A percentile compares a stretch with the other conserved stretches of the same genome.
These are phyloP conservation scores for Gonium pectorale DNA, from an alignment of 139 green algal genomes.

Conservation along the genomic window DNA sequence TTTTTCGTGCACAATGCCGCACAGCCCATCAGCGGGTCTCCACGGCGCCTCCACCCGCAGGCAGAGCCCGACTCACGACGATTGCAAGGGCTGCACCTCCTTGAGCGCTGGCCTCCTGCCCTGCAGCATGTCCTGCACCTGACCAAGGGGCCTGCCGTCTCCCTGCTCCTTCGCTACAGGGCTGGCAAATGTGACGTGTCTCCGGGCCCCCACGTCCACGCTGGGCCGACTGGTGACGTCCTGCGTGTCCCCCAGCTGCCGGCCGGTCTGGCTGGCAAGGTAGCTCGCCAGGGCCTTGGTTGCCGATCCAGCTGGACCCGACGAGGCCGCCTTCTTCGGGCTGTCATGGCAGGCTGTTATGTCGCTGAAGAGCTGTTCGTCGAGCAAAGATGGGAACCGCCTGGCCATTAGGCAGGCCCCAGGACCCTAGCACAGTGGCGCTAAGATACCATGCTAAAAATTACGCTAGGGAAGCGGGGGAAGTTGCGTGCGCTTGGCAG, in stretches of 20 bases:
- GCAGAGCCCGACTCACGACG: not conserved
- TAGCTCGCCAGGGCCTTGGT: conserved; percentile 21
- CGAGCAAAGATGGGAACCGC: conserved; percentile 7
- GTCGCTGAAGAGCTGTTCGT: conserved; percentile 17
- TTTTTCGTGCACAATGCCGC: not conserved
- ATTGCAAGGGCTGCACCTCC: not conserved
- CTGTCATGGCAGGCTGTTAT: not conserved
- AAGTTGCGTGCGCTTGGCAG: no score
- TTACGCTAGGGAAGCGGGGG: not conserved
- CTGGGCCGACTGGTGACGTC: not conserved
- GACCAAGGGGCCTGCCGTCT: not conserved
- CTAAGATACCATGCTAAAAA: not conserved
- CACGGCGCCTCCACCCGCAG: not conserved
- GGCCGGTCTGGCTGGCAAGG: not conserved
- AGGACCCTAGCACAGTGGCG: no score
- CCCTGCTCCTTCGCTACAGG: conserved; percentile 1
- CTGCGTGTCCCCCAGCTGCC: not conserved
- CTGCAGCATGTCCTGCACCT: not conserved
- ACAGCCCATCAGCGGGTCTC: not conserved
- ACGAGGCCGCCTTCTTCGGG: not conserved
- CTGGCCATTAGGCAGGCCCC: not conserved
- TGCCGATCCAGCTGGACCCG: not conserved
- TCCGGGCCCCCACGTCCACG: not conserved
- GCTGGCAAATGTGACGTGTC: conserved; percentile 8
- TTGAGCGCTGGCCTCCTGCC: not conserved